Evolutionary conservation across 805 yeast genomes (phyloP), one percentile per base, ranked within the genome.

Genomic region (Wickerhamomyces chaumierensis): DNA sequence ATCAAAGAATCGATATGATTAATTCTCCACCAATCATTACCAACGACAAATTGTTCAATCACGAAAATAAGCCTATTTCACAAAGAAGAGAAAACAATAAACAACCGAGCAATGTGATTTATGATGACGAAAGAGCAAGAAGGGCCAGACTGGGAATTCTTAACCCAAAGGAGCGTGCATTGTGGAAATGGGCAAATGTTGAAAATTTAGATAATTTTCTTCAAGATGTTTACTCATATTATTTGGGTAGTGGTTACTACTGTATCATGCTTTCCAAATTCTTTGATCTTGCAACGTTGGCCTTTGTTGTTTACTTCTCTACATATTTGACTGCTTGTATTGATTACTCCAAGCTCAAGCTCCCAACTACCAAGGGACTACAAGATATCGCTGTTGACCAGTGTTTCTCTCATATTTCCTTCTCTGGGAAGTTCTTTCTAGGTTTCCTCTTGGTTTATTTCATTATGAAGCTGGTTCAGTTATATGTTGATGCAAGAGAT

Each of bases 151-250:
- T 69, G 7, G 69, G 71, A 7, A 63, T 69, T 1, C 52, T 77
- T 20, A 73, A 76, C 37, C 74, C 83, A 1, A 65, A 66, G 42
- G 96, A 88, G 53, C 64, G 86, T 36, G 95, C 97, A 0, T 63
- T 83, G 15, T 92, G 96, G 86, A 71, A 85, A 43, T 92, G 98
- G 97, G 95, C 97, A 1, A 92, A 92, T 52, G 85, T 92, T 18
- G 85, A 83, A 48, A 92, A 92, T 57, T 69, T 92, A 56, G 99
- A 92, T 61, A 71, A 75, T 35, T 92, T 90, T 50, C 64, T 92
- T 16, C 76, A 75, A 38, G 94, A 90, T 48, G 73, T 88, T 11
- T 92, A 92, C 58, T 68, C 70, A 37, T 92, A 87, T 55, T 92
- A 83, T 56, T 63, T 81, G 20, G 94, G 94, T 3, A 84, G 80